Evolutionary conservation across 345 rosid species (phyloP), one percentile per base, ranked within the genome.

Genomic region (Draba incana): DNA sequence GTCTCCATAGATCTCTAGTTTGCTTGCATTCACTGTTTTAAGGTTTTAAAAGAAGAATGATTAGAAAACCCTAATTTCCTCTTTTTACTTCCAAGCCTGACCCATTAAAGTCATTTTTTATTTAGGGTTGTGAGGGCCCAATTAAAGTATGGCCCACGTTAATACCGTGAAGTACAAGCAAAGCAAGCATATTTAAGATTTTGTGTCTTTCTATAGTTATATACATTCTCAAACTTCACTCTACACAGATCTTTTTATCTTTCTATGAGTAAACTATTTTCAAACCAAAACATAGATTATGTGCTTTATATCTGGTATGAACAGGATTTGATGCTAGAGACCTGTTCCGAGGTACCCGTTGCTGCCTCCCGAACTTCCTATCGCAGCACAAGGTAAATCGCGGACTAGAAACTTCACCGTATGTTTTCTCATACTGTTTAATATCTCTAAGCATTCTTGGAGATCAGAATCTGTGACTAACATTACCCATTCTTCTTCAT

Each of bases 401-500:
- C 82, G 84, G 49, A 93, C 91, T 2, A 80, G 81, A 69, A 90
- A 84, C 81, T 87, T 93, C 72, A 87, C 88, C 16, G 56, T 79
- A 1, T 69, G 85, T 31, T 78, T 84, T 28, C 94, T 89, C 23
- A 70, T 51, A 25, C 60, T 30, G n/a, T 88, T 87, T 69, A 93
- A 35, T 73, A 90, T 79, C 76, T 90, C 97, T 6, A 90, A 61
- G 49, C 96, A 93, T 81, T 90, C 98, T 53, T 84, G 85, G 46
- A 88, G 84, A 81, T 93, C 98, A 2, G 84, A 84, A 71, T 90
- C 92, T 37, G 70, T 83, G 20, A 81, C 81, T 46, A 90, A 62
- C 84, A 93, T 64, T 66, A 93, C 94, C 97, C 97, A 93, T 70
- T 93, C 97, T 14, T 88, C 90, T 67, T 93, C 98, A 7, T 90